Evolutionary conservation across 805 yeast species (phyloP), one percentile per base, ranked within the genome.

Genomic region (Candida endomychidarum): DNA sequence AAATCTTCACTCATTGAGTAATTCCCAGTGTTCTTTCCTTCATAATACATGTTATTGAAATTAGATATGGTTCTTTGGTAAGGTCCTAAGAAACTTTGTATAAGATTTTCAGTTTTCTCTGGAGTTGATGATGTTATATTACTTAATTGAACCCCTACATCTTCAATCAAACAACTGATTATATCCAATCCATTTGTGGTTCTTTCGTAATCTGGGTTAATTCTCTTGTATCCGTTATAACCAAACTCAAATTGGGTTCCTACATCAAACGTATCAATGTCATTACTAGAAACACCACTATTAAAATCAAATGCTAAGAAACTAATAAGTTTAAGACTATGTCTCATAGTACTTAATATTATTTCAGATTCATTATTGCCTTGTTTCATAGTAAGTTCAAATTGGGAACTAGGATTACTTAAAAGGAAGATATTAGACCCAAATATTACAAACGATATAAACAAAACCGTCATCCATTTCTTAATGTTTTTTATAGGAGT

Each of bases 151-250:
- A 57, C 58, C 3, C 78, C 80, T 9, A 79, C 64, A 54, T 78
- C 83, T 41, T 70, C 62, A 8, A 77, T 61, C 11, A 77, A 55
- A 10, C 72, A 70, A 6, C 75, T 60, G 7, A 73, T 56, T 11
- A 77, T 48, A 51, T 78, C 81, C 40, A 75, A 53, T 1, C 79
- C 80, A 36, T 57, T 52, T 5, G 28, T 35, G 11, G 29, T 21
- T 17, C 25, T 24, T 28, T 34, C 41, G n/a, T 44, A 36, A 2
- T 30, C 22, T 14, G 28, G 34, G n/a, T 64, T 66, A 4, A 53
- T 38, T 21, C 77, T 69, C 52, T 82, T 75, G 55, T 69, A 78
- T 1, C 81, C 80, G 34, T 66, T 53, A 37, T 64, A 65, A 51
- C 68, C 75, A 47, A 77, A 61, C 27, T 63, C 61, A 51, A 62